Percentiles rank a stretch among this genome's conserved stretches.
Conservation (phyloP, 306 rosid species). For the Notholithocarpus densiflorus region DNA sequence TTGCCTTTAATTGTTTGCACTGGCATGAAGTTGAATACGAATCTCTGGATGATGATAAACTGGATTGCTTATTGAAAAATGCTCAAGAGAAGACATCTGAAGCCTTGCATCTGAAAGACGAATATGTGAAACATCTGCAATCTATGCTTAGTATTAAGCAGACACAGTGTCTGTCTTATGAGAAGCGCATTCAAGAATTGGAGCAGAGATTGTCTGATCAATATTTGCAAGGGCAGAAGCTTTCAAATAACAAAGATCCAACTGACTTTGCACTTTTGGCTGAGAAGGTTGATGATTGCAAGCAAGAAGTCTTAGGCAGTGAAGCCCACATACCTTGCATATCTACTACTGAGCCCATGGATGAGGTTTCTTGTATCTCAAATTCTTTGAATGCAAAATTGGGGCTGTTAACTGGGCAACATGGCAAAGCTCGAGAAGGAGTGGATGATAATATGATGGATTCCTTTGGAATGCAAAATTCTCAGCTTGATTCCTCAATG, state of each 20-base stretch:
- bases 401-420: slow-evolving; percentile 54
- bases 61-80: slow-evolving; percentile 63
- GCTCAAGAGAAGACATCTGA: slow-evolving; percentile 78
- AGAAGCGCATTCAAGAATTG: slow-evolving; percentile 91
- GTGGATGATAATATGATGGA: slow-evolving; percentile 93
- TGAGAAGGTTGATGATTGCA: slow-evolving; percentile 49
- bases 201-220: slow-evolving; percentile 82
- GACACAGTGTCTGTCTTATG: slow-evolving; percentile 73
- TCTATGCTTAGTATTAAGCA: slow-evolving; percentile 83
- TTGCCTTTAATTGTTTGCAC: slow-evolving; percentile 74
- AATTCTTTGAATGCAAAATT: slow-evolving; percentile 72
- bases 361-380: slow-evolving; percentile 92
- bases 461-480: slow-evolving; percentile 70
- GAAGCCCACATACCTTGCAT: slow-evolving; percentile 47
- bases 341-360: slow-evolving; percentile 80
- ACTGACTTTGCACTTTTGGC: slow-evolving; percentile 47
- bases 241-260: slow-evolving; percentile 40
- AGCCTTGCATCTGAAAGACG: slow-evolving; percentile 91
- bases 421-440: slow-evolving; percentile 62
- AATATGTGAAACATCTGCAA: slow-evolving; percentile 66
- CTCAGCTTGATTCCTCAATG: slow-evolving; percentile 84
- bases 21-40: slow-evolving; percentile 61
- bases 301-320: slow-evolving; percentile 45
- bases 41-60: slow-evolving; percentile 63
- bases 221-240: slow-evolving; percentile 63